Base-by-base conservation (phyloP, 768 basidiomycete genomes). In the Mycena sanguinolenta region DNA sequence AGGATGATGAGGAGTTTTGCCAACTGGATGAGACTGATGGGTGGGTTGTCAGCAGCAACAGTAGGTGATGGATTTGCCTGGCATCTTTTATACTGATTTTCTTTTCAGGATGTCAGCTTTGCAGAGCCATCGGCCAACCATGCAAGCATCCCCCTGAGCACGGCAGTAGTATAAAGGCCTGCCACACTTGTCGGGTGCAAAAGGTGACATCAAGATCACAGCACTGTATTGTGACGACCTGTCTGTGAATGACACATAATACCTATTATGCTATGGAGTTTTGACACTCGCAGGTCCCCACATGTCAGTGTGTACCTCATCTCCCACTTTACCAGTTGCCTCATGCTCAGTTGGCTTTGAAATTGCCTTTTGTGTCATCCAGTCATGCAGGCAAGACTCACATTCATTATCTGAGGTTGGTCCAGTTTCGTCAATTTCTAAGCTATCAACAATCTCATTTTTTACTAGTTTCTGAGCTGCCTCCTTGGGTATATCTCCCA, bases 241-340 rank as follows among this genome's bases (percentile, higher is more conserved):
- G 61, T 84, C 82, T 0, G 78, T 82, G 65, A 79, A 84, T 0
- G 76, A 76, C n/a, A 77, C 71, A 46, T 79, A 80, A 62, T 84
- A 84, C 0, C 38, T 23, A 19, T 75, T 68, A 14, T 74, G 68
- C 0, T 73, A 58, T 1, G 79, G 23, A 2, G 77, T 75, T 3
- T 72, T 25, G 2, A 76, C 71, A 4, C 69, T 71, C 16, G 80
- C 71, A 2, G 81, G 80, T 13, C 82, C 82, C 80, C 82, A 84
- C 9, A 84, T 65, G 67, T 84, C 79, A 2, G 77, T 74, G 58
- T 82, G 79, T 14, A 83, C 77, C 28, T 78, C 76, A 1, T 80
- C 79, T 2, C 81, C 80, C 67, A 81, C 74, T 1, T 58, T 32
- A 17, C 36, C 63, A 13, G 60, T 38, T 3, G 77, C 73, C 13